These are phyloP conservation scores for Bigelowiella natans DNA, from an alignment of 78 protist species.

Conservation along the genomic window DNA sequence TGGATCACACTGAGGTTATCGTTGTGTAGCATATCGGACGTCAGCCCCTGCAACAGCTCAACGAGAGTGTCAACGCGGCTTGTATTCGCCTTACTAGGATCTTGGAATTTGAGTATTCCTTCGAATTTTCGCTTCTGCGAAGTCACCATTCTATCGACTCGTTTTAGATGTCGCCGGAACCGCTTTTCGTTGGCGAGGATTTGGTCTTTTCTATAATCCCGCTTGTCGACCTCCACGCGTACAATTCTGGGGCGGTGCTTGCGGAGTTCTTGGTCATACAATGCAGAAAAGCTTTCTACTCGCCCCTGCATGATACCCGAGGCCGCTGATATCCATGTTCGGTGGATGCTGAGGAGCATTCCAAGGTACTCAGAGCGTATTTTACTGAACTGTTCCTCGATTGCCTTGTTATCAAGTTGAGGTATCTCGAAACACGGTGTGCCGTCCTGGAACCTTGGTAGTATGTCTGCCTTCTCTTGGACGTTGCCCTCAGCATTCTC, in stretches of 20 bases:
- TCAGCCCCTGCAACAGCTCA: no score
- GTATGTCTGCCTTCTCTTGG: not conserved
- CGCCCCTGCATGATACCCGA: not conserved
- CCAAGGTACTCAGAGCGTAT: not conserved
- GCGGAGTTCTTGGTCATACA: not conserved
- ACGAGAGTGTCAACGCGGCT: no score
- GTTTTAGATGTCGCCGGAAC: no score
- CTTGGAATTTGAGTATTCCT: no score
- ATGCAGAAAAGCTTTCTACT: not conserved
- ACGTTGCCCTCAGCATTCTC: no score
- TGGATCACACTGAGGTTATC: no score
- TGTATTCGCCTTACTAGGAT: no score
- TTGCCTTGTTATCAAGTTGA: not conserved
- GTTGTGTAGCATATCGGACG: no score
- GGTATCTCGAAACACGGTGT: not conserved
- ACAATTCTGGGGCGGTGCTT: not conserved
- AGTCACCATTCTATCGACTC: no score
- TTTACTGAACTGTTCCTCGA: not conserved
- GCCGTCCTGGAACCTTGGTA: not conserved
- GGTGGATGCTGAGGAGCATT: not conserved
- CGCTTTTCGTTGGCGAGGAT: not conserved
- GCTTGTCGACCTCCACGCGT: not conserved
- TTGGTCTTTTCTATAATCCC: not conserved
- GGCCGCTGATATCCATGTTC: not conserved
- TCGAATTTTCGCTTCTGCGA: no score